Percentiles rank a stretch among this genome's conserved stretches.
These are phyloP conservation scores for Croton setiger DNA, from an alignment of 441 rosid genomes.

Conservation along the genomic window DNA sequence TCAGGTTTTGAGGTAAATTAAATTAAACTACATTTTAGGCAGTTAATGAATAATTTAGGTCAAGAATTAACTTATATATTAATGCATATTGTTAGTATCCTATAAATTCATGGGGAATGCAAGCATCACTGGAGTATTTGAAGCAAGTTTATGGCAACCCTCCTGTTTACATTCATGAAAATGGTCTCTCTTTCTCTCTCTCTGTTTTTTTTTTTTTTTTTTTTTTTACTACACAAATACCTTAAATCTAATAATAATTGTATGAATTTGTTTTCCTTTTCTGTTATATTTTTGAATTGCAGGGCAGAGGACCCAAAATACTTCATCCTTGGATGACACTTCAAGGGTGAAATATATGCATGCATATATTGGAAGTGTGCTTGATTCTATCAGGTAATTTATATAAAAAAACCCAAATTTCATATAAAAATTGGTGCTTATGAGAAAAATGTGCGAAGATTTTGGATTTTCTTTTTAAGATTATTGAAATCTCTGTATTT, in stretches of 20 bases:
- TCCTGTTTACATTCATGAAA: constrained; percentile 68
- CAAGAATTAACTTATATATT: no score
- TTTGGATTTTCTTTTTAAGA: no score
- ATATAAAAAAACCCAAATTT: no score
- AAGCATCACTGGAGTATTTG: constrained; percentile 43
- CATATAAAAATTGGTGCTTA: no score
- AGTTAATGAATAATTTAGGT: no score
- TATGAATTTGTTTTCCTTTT: neutral
- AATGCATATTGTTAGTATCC: constrained; percentile 30
- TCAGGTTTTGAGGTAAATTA: no score
- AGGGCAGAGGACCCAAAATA: constrained; percentile 38
- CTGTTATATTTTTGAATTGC: neutral
- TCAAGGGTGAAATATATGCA: constrained; percentile 45
- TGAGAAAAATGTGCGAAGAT: no score
- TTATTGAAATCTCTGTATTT: no score
- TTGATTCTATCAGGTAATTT: constrained; percentile 54
- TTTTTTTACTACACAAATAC: no score
- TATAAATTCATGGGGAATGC: constrained; percentile 41
- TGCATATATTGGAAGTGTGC: constrained; percentile 44
- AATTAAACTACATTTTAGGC: no score
- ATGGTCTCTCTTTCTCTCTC: constrained; percentile 42
- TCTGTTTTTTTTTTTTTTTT: no score
- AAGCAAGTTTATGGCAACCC: constrained; percentile 62
- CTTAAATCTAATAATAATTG: no score
- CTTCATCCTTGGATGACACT: constrained; percentile 42